phyloP scores from a whole-genome alignment of 2,329 filamentous ascomycete genomes.

The Pseudocercospora musae region DNA sequence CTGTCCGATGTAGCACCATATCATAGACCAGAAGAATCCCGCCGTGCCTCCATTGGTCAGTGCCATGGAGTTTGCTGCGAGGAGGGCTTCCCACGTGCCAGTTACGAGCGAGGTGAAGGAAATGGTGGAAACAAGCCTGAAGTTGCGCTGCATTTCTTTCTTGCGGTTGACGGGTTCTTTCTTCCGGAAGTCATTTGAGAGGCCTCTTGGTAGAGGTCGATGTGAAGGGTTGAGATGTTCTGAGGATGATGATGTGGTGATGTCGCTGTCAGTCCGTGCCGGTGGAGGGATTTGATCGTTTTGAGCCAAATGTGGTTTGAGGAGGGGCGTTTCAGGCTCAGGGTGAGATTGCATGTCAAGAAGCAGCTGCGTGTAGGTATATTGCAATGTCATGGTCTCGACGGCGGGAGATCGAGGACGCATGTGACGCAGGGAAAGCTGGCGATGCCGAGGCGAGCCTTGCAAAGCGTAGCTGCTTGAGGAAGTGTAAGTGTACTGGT shows the following conservation, averaged over 20 bases:
- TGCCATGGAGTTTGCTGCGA: constrained; percentile 25
- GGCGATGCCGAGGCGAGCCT: background rate
- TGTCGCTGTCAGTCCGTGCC: background rate
- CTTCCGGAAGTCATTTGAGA: constrained; percentile 9
- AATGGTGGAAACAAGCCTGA: constrained; percentile 25
- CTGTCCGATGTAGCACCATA: constrained; percentile 30
- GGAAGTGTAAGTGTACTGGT: background rate
- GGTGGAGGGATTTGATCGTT: constrained; percentile 1
- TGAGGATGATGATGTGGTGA: background rate
- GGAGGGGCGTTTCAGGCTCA: background rate
- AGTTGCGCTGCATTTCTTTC: constrained; percentile 25
- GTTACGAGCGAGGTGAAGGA: constrained; percentile 51
- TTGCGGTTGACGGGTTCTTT: constrained; percentile 11
- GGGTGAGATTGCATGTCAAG: background rate
- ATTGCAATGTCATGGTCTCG: background rate
- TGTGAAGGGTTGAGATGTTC: background rate
- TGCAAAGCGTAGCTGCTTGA: background rate
- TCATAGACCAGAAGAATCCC: constrained; percentile 32
- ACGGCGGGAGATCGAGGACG: background rate
- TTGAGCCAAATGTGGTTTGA: constrained; percentile 7
- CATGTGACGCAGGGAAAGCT: background rate
- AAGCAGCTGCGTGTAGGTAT: background rate
- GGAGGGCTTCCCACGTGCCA: constrained; percentile 50
- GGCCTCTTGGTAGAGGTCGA: background rate
- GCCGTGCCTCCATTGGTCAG: constrained; percentile 29